Conservation (phyloP, 2,329 filamentous ascomycete species). For the Colletotrichum somersetense region DNA sequence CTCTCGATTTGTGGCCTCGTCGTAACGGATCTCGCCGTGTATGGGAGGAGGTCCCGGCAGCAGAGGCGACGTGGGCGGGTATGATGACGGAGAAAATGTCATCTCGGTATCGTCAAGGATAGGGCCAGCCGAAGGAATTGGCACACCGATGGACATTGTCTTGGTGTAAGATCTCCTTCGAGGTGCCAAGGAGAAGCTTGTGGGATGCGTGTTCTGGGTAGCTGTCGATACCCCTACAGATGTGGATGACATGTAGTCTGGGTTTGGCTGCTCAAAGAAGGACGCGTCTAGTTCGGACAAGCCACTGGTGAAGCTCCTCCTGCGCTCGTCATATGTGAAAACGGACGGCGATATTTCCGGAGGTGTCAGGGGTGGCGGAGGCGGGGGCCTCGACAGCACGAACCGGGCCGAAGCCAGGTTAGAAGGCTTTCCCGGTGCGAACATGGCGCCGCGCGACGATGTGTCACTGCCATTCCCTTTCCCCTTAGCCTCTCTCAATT, state of each 20-base stretch:
- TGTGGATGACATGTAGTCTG: slow-evolving; percentile 60
- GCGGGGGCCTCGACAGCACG: slow-evolving; percentile 55
- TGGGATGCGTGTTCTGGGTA: slow-evolving; percentile 43
- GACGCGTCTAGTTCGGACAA: slow-evolving; percentile 52
- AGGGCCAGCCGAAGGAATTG: slow-evolving; percentile 43
- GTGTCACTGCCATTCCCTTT: not conserved
- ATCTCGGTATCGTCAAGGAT: slow-evolving; percentile 39
- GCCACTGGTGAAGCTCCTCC: slow-evolving; percentile 50
- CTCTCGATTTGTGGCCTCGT: slow-evolving; percentile 48
- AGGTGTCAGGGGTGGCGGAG: slow-evolving; percentile 63
- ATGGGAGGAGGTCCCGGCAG: slow-evolving; percentile 62
- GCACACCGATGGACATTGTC: slow-evolving; percentile 53
- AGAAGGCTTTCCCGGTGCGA: not conserved
- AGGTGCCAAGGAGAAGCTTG: slow-evolving; percentile 50
- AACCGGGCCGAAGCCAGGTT: slow-evolving; percentile 38
- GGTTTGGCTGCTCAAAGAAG: slow-evolving; percentile 64
- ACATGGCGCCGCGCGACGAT: slow-evolving; percentile 1
- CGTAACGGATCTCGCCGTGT: slow-evolving; percentile 47
- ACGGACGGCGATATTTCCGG: slow-evolving; percentile 58
- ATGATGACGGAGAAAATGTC: slow-evolving; percentile 62
- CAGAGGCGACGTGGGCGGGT: slow-evolving; percentile 61
- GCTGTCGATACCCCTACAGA: slow-evolving; percentile 44
- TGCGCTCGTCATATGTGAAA: slow-evolving; percentile 59
- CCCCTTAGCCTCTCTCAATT: not conserved
- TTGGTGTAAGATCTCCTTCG: slow-evolving; percentile 59